Evolutionary conservation across 306 rosid species (phyloP).

Genomic region (Lathyrus aphaca): DNA sequence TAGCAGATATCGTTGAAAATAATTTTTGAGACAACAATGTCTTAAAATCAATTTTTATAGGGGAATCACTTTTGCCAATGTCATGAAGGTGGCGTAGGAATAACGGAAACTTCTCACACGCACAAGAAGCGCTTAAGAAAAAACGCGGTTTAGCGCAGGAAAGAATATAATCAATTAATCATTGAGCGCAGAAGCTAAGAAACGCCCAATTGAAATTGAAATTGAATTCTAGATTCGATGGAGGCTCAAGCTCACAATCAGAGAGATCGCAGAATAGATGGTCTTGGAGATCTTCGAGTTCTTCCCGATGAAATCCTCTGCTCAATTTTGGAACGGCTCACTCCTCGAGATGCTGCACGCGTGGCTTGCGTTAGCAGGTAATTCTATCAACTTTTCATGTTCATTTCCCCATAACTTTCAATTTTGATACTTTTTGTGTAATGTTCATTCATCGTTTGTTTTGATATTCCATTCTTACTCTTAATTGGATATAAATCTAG

Average conservation of each 20-base stretch:
- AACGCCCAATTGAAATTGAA: conserved; percentile 4
- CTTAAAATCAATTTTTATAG: no score
- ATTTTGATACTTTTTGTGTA: not conserved
- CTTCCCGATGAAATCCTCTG: conserved; percentile 89
- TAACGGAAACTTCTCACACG: conserved; percentile 33
- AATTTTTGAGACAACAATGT: no score
- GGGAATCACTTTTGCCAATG: not conserved
- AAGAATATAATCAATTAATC: not conserved
- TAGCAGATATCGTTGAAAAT: no score
- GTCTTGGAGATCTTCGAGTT: conserved; percentile 75
- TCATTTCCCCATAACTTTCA: not conserved
- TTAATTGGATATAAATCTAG: conserved; percentile 12
- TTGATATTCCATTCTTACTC: conserved; percentile 1
- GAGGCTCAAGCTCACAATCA: conserved; percentile 36
- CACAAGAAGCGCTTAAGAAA: conserved; percentile 24
- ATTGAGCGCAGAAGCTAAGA: not conserved
- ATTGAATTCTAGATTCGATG: conserved; percentile 41
- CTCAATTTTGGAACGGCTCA: conserved; percentile 63
- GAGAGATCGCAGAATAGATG: conserved; percentile 72
- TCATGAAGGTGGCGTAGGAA: conserved; percentile 28
- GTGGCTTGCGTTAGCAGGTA: conserved; percentile 95
- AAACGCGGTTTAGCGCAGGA: conserved; percentile 25
- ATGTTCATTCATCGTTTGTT: not conserved
- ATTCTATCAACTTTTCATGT: not conserved
- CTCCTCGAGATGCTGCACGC: conserved; percentile 75